These are phyloP conservation scores for Acer yangbiense DNA, from an alignment of 345 rosid species.

Conservation along the genomic window DNA sequence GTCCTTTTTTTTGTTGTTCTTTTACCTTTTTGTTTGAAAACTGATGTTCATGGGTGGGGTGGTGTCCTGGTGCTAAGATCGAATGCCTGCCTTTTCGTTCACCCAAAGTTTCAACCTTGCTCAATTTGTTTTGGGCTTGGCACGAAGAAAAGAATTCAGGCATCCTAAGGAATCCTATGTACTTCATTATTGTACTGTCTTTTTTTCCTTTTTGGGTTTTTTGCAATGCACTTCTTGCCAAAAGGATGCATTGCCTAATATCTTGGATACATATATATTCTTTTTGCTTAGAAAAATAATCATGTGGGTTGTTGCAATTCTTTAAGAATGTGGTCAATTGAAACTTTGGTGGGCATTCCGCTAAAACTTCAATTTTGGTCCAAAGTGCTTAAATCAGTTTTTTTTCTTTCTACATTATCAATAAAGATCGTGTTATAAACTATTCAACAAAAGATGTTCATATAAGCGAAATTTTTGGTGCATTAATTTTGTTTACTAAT, in stretches of 20 bases:
- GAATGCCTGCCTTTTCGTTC: background rate
- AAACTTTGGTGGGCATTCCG: background rate
- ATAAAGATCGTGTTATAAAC: background rate
- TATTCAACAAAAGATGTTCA: background rate
- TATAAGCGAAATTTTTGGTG: background rate
- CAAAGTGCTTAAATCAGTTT: background rate
- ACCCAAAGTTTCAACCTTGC: background rate
- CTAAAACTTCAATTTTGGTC: background rate
- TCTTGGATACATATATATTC: background rate
- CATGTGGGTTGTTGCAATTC: background rate
- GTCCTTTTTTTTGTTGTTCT: background rate
- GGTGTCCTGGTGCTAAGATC: background rate
- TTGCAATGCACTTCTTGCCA: background rate
- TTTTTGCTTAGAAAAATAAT: background rate
- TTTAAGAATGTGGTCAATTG: background rate
- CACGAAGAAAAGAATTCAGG: background rate
- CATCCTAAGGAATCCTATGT: background rate
- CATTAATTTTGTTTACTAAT: background rate
- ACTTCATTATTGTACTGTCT: background rate
- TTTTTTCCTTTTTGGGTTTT: background rate
- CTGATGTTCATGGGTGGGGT: background rate
- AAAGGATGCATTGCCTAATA: background rate
- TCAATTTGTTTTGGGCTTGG: background rate
- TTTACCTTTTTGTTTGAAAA: background rate
- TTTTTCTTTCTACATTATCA: background rate